Base-by-base conservation (phyloP, 768 basidiomycete species). In the Serendipita sp. region DNA sequence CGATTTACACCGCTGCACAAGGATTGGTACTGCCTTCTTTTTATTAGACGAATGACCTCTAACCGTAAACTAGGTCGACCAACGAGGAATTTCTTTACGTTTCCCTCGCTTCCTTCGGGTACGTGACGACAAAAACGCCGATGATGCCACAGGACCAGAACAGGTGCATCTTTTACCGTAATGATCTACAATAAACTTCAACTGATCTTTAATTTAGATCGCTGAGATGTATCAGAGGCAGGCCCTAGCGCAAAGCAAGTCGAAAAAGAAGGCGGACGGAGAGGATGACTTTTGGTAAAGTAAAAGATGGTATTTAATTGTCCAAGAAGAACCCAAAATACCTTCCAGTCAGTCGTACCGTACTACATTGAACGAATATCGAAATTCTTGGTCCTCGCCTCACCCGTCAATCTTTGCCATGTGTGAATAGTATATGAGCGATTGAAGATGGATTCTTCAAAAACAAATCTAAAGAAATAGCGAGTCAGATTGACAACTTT, bases 151-250 rank as follows among this genome's bases (percentile, higher is more conserved):
- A 10, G 84, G 86, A 2, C 85, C 92, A 3, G 94, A 98, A 71
- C 92, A 94, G 81, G 92, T 90, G 68, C 74, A 68, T 44, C 3
- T 10, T 5, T 53, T 69, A 53, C 65, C 34, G 16, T 54, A 32
- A 11, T 65, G 37, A 60, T 5, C 34, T 15, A 37, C 7, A 41
- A 41, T 13, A 13, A 41, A 18, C 30, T 47, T 54, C 18, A 44
- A 54, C 58, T 69, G 53, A 68, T 32, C 56, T 32, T 64, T 65
- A 48, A 64, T 67, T 45, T 67, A 92, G 89, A 84, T 94, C 69
- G 88, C 90, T 63, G 93, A 97, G 72, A 93, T 96, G 88, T 97
- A 95, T 73, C 83, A 89, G 73, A 79, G 84, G 65, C 93, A 97
- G 73, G 86, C 83, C 15, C 81, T 94, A 44, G 86, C 92, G 16